A percentile compares a stretch with the other conserved stretches of the same genome.
Evolutionary conservation across 2,329 filamentous ascomycete species (phyloP).

Genomic region (Alternaria brassicae): DNA sequence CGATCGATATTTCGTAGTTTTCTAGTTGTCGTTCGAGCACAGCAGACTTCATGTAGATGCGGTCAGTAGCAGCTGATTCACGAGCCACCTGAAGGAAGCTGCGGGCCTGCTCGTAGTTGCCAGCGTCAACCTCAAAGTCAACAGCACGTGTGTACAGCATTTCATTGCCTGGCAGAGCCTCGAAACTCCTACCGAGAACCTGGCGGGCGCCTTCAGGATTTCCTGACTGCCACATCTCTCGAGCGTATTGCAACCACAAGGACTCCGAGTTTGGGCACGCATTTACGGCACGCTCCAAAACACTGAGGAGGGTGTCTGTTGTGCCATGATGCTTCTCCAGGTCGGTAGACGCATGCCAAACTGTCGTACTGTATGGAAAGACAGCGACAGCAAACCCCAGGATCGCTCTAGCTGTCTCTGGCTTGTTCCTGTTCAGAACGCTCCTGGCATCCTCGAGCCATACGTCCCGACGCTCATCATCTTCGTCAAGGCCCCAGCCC

Average conservation of each 20-base stretch:
- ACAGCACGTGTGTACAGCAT: constrained; percentile 98
- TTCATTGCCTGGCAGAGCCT: constrained; percentile 95
- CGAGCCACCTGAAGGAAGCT: constrained; percentile 82
- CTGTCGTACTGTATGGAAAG: constrained; percentile 84
- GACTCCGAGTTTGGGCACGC: constrained; percentile 90
- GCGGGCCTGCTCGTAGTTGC: constrained; percentile 80
- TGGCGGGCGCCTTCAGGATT: constrained; percentile 85
- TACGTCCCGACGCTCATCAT: constrained; percentile 93
- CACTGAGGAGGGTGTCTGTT: constrained; percentile 80
- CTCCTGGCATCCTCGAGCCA: constrained; percentile 93
- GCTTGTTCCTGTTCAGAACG: constrained; percentile 80
- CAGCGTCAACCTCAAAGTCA: constrained; percentile 91
- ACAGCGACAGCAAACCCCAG: constrained; percentile 89
- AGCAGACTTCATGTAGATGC: constrained; percentile 96
- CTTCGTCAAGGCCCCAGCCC: constrained; percentile 91
- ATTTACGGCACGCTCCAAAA: constrained; percentile 92
- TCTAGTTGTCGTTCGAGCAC: constrained; percentile 88
- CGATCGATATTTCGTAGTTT: constrained; percentile 79
- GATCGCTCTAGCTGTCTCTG: constrained; percentile 90
- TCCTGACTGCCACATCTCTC: constrained; percentile 90
- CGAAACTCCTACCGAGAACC: constrained; percentile 88
- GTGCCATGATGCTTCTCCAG: constrained; percentile 89
- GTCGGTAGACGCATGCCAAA: constrained; percentile 91
- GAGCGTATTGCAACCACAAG: constrained; percentile 93
- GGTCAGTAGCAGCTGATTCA: constrained; percentile 88